Conservation (phyloP, 257 asterid genomes). For the Nicotiana knightiana region DNA sequence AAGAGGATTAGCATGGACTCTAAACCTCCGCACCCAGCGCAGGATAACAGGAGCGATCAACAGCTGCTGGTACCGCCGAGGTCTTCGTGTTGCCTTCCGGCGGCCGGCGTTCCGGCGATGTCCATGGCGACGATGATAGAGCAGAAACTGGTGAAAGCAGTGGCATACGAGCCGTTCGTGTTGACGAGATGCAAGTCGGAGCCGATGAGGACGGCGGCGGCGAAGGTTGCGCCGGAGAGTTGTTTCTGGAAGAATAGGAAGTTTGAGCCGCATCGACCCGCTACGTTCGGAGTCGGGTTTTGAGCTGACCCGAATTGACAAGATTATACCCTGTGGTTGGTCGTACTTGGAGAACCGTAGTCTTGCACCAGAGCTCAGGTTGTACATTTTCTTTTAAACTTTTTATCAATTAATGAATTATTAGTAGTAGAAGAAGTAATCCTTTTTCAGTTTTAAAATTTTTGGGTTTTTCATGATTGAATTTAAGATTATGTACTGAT, state of each 20-base stretch:
- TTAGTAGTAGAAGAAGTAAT: not conserved
- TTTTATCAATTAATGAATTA: not conserved
- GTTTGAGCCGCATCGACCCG: conserved; percentile 67
- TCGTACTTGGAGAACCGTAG: conserved; percentile 21
- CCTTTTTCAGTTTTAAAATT: not conserved
- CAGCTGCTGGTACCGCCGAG: not conserved
- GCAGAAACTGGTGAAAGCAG: conserved; percentile 64
- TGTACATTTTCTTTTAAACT: conserved; percentile 17
- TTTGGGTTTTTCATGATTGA: not conserved
- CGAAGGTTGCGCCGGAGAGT: conserved; percentile 63
- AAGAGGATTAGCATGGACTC: not conserved
- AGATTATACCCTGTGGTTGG: conserved; percentile 12
- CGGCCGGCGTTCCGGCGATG: conserved; percentile 30
- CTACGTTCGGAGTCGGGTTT: conserved; percentile 58
- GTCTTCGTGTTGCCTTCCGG: conserved; percentile 53
- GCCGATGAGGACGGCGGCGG: conserved; percentile 88
- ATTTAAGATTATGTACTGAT: not conserved
- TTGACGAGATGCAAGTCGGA: conserved; percentile 91
- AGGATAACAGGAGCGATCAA: not conserved
- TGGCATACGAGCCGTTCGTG: conserved; percentile 78
- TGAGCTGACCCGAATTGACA: conserved; percentile 18
- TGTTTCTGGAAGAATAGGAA: conserved; percentile 76
- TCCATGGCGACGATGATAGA: conserved; percentile 58
- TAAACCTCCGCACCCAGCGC: not conserved
- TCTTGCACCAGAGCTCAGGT: conserved; percentile 20